Conservation (phyloP, 768 basidiomycete genomes). For the Auriscalpium vulgare region DNA sequence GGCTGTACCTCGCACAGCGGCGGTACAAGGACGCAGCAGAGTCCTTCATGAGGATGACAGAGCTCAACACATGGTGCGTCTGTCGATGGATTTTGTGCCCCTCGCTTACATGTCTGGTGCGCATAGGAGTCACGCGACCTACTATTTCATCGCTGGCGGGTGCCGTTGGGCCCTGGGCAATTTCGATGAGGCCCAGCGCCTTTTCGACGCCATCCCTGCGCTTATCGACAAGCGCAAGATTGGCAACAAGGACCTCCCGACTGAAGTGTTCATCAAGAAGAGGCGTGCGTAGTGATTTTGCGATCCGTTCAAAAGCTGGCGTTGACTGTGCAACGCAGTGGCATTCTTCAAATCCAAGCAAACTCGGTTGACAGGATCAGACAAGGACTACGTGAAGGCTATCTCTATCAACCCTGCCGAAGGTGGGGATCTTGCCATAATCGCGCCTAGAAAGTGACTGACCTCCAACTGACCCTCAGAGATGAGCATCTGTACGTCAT, state of each 20-base stretch:
- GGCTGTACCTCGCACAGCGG: conserved; percentile 60
- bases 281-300: conserved; percentile 42
- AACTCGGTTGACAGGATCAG: conserved; percentile 41
- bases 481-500: conserved; percentile 55
- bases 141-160: conserved; percentile 72
- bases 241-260: conserved; percentile 62
- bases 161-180: conserved; percentile 56
- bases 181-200: conserved; percentile 46
- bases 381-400: conserved; percentile 40
- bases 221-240: conserved; percentile 54
- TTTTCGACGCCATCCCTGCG: conserved; percentile 55
- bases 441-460: neutral
- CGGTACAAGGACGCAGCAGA: conserved; percentile 63
- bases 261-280: conserved; percentile 72
- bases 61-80: conserved; percentile 61
- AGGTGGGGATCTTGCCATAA: conserved; percentile 31
- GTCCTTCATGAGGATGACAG: conserved; percentile 53
- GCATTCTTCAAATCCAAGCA: conserved; percentile 71
- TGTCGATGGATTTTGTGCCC: neutral
- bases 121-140: conserved; percentile 68
- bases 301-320: neutral
- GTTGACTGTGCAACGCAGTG: conserved; percentile 33
- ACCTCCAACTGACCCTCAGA: conserved; percentile 31
- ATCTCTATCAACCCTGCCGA: conserved; percentile 67
- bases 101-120: neutral